Evolutionary conservation across 2,329 filamentous ascomycete species (phyloP).

Genomic region (Aspergillus texensis): DNA sequence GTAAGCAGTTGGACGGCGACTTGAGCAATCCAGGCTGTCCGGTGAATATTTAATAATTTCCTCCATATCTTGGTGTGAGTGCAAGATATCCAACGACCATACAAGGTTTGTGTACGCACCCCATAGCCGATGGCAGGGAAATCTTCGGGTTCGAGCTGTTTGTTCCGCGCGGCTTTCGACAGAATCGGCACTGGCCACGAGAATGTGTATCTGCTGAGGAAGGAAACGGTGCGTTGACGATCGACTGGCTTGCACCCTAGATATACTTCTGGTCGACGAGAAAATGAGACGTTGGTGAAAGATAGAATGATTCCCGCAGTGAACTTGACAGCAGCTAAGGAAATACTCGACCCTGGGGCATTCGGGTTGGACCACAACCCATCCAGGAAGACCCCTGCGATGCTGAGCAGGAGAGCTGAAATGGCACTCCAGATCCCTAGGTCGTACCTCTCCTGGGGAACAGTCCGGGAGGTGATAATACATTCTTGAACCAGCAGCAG

Average conservation of each 20-base stretch:
- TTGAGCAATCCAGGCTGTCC: conserved; percentile 58
- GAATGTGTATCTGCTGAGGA: conserved; percentile 65
- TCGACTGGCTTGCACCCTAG: conserved; percentile 63
- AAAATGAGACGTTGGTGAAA: conserved; percentile 50
- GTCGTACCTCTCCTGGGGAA: not conserved
- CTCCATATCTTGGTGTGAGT: conserved; percentile 54
- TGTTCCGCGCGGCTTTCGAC: conserved; percentile 58
- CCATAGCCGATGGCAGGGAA: conserved; percentile 62
- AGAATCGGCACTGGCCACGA: conserved; percentile 63
- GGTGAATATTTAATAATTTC: conserved; percentile 61
- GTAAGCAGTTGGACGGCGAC: conserved; percentile 58
- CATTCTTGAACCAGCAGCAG: not conserved
- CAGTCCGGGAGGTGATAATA: not conserved
- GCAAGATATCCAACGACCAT: conserved; percentile 6
- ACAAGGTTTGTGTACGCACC: conserved; percentile 53
- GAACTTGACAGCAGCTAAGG: conserved; percentile 3
- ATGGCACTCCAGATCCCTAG: not conserved
- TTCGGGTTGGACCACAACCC: not conserved
- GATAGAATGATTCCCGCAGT: conserved; percentile 5
- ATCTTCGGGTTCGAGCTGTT: conserved; percentile 63
- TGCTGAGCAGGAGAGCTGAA: conserved; percentile 1
- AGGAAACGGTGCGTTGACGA: conserved; percentile 60
- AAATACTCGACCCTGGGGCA: not conserved
- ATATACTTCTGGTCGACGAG: conserved; percentile 67
- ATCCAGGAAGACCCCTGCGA: not conserved